phyloP scores from a whole-genome alignment of 495 filamentous ascomycete species.

The Ascobolus immersus region DNA sequence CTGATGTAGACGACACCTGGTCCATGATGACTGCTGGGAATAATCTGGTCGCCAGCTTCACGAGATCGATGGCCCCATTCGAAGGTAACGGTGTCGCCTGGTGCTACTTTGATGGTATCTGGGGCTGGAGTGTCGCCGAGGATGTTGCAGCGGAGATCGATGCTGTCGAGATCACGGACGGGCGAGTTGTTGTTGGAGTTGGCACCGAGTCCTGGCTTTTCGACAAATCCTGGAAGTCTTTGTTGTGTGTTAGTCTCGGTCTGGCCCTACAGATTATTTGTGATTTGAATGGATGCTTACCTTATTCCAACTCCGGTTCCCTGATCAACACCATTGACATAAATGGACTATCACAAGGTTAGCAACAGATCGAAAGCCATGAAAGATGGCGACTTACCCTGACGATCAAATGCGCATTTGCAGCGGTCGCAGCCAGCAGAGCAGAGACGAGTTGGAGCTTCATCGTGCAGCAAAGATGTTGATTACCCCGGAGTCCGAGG shows the following conservation, averaged over 20 bases:
- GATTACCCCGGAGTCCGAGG: too few species aligned
- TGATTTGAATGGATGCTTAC: constrained; percentile 10
- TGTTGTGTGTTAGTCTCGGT: too few species aligned
- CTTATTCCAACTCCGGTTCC: constrained; percentile 17
- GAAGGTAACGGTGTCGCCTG: constrained; percentile 23
- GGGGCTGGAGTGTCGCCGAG: constrained; percentile 19
- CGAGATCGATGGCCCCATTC: too few species aligned
- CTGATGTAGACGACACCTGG: constrained; percentile 22
- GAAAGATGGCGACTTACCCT: background rate
- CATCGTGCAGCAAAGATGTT: too few species aligned
- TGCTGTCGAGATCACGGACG: constrained; percentile 21
- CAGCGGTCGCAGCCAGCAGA: too few species aligned
- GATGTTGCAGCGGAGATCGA: constrained; percentile 24
- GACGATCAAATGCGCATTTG: constrained; percentile 2
- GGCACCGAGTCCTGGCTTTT: constrained; percentile 9
- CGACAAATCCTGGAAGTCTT: constrained; percentile 21
- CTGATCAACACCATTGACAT: constrained; percentile 23
- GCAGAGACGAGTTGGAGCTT: too few species aligned
- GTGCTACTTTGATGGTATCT: constrained; percentile 19
- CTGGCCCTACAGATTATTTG: constrained; percentile 16
- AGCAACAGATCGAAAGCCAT: background rate
- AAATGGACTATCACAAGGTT: constrained; percentile 14
- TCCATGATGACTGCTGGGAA: constrained; percentile 21
- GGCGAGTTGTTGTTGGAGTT: constrained; percentile 20
- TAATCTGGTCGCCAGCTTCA: constrained; percentile 19